phyloP scores from a whole-genome alignment of 1,284 basidiomycete genomes.

The Farysia itapuensis region DNA sequence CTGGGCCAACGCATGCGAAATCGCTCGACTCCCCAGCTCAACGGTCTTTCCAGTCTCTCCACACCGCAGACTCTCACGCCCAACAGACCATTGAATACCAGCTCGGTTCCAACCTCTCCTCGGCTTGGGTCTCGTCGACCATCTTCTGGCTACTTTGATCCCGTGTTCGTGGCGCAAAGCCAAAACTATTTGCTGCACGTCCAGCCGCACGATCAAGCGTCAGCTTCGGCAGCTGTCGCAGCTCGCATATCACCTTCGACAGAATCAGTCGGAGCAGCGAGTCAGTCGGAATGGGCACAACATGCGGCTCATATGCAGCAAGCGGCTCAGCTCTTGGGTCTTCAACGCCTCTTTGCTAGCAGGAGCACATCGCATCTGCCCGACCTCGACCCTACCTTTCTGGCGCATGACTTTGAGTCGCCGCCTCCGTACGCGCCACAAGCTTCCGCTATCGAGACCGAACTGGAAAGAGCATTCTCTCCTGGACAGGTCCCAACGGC shows the following conservation, averaged over 20 bases:
- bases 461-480: slow-evolving; percentile 19
- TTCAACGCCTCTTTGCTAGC: slow-evolving; percentile 31
- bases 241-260: too few relatives aligned
- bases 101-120: slow-evolving; percentile 13
- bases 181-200: too few relatives aligned
- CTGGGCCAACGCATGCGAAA: slow-evolving; percentile 15
- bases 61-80: slow-evolving; percentile 9
- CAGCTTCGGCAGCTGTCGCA: too few relatives aligned
- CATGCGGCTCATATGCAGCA: slow-evolving; percentile 34
- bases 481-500: not conserved
- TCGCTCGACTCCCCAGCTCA: slow-evolving; percentile 25
- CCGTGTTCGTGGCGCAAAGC: slow-evolving; percentile 15
- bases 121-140: slow-evolving; percentile 8
- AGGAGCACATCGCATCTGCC: slow-evolving; percentile 34
- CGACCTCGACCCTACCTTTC: slow-evolving; percentile 21
- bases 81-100: slow-evolving; percentile 5
- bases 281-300: slow-evolving; percentile 71
- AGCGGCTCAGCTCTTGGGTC: slow-evolving; percentile 23
- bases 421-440: slow-evolving; percentile 32
- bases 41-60: slow-evolving; percentile 5
- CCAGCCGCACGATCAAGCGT: too few relatives aligned
- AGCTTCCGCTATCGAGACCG: slow-evolving; percentile 20
- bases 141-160: slow-evolving; percentile 31
- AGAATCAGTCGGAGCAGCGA: slow-evolving; percentile 89
- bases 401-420: slow-evolving; percentile 28